Percentiles rank a stretch among this genome's conserved stretches.
Evolutionary conservation across 352 stramenopile genomes (phyloP).

Genomic region (Bremia lactucae): DNA sequence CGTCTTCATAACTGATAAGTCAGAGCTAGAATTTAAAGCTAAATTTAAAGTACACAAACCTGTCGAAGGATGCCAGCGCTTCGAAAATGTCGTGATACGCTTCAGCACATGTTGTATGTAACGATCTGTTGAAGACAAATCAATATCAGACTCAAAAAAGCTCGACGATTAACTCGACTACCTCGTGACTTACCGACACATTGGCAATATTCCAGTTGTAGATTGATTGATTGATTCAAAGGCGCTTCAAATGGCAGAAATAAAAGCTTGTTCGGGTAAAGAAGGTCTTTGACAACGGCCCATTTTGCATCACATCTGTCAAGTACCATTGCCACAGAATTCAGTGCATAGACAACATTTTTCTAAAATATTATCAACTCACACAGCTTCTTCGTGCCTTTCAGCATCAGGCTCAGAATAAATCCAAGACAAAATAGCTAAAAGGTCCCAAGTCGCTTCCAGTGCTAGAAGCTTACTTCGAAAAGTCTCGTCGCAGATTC

Average conservation of each 20-base stretch:
- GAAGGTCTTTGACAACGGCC: constrained; percentile 32
- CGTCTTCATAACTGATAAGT: constrained; percentile 10
- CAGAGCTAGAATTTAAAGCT: neutral
- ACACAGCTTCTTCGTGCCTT: constrained; percentile 12
- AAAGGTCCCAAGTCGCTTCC: constrained; percentile 21
- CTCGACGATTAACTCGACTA: neutral
- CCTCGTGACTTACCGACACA: constrained; percentile 8
- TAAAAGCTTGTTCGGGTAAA: constrained; percentile 22
- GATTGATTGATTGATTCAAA: neutral
- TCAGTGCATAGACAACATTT: neutral
- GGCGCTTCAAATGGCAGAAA: constrained; percentile 30
- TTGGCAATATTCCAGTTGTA: constrained; percentile 8
- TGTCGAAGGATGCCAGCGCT: constrained; percentile 21
- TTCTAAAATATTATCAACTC: constrained; percentile 3
- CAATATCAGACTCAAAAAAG: constrained; percentile 2
- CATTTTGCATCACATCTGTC: constrained; percentile 31
- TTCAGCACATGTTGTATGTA: constrained; percentile 28
- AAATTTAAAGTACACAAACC: constrained; percentile 5
- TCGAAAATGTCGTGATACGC: constrained; percentile 25
- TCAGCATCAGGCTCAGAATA: constrained; percentile 3
- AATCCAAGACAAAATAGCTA: constrained; percentile 14
- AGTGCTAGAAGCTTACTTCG: constrained; percentile 20
- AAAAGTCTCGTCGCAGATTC: constrained; percentile 14
- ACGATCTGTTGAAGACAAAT: constrained; percentile 10
- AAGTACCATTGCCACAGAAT: neutral